Base-by-base conservation (phyloP, 306 rosid species). In the Sphenostylis stenocarpa region DNA sequence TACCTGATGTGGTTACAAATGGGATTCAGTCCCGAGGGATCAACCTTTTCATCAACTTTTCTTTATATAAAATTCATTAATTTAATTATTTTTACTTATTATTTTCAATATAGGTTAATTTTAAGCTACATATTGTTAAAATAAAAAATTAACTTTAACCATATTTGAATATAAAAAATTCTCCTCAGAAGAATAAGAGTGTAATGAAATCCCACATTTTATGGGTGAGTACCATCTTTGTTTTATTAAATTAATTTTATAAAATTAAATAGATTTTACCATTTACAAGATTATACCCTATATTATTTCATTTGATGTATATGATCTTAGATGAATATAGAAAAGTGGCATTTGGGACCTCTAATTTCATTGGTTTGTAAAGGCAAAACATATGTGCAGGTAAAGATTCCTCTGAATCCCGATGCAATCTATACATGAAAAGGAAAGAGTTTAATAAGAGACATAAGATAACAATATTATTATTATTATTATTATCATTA, bases 11-110 rank as follows among this genome's bases (percentile, higher is more conserved):
- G 86, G 85, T 62, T 80, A 81, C 88, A 81, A 79, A 81, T 77
- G 88, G 86, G 87, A 83, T 81, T 82, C 96, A 85, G 85, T 90
- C 97, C 86, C 87, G 74, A 90, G 79, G 83, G 73, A 68, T 52
- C 20, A 72, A 73, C 33, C 67, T 67, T 53, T 55, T 43, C 57
- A 67, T 77, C 47, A 15, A 39, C 57, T 52, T 49, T 76, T 53
- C 20, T 53, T 7, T 48, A 5, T 28, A 10, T 28, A 3, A 5
- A 13, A 3, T 43, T 43, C 41, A 12, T 3, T 44, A 67, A 14
- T 67, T 24, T 43, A 6, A n/a, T n/a, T n/a, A n/a, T 66, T 64
- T 41, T 39, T 4, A 62, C 28, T 38, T 17, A 7, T 36, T 36
- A 8, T 36, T 64, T 33, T 24, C 1, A 56, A 33, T 34, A 31